phyloP scores from a whole-genome alignment of 2,329 filamentous ascomycete species.

The Penicillium paneum region DNA sequence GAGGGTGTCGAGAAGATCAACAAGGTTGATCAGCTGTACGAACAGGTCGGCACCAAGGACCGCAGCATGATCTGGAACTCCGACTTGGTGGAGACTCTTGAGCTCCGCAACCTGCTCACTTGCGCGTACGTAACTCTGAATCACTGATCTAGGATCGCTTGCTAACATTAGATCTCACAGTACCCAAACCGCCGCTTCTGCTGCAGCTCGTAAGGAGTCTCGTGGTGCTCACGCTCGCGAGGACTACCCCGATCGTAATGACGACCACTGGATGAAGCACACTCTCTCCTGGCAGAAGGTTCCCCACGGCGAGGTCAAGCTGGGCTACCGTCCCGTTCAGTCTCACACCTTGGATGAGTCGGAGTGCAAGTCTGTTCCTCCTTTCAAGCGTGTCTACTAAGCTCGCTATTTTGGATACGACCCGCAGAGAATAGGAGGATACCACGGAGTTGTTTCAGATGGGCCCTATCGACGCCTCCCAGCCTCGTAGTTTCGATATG shows the following conservation, averaged over 20 bases:
- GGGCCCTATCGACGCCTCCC: slow-evolving; percentile 4
- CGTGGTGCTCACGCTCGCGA: slow-evolving; percentile 96
- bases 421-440: slow-evolving; percentile 12
- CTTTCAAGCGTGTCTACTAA: slow-evolving; percentile 73
- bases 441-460: slow-evolving; percentile 23
- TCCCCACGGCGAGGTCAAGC: slow-evolving; percentile 80
- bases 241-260: slow-evolving; percentile 93
- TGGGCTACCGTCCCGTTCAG: slow-evolving; percentile 81
- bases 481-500: slow-evolving; percentile 1
- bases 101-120: slow-evolving; percentile 90
- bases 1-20: slow-evolving; percentile 87
- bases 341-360: slow-evolving; percentile 83
- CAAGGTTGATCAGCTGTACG: slow-evolving; percentile 76
- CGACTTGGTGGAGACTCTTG: slow-evolving; percentile 91
- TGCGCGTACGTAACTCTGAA: slow-evolving; percentile 70
- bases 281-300: slow-evolving; percentile 93
- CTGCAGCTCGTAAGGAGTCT: slow-evolving; percentile 93
- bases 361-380: slow-evolving; percentile 94
- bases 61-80: slow-evolving; percentile 99
- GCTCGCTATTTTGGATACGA: slow-evolving; percentile 11
- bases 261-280: slow-evolving; percentile 99
- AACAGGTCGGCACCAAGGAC: slow-evolving; percentile 90
- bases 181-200: slow-evolving; percentile 84
- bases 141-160: not conserved
- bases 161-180: slow-evolving; percentile 41